Evolutionary conservation across 2,329 filamentous ascomycete genomes (phyloP).

Genomic region (Aspergillus clavatus): DNA sequence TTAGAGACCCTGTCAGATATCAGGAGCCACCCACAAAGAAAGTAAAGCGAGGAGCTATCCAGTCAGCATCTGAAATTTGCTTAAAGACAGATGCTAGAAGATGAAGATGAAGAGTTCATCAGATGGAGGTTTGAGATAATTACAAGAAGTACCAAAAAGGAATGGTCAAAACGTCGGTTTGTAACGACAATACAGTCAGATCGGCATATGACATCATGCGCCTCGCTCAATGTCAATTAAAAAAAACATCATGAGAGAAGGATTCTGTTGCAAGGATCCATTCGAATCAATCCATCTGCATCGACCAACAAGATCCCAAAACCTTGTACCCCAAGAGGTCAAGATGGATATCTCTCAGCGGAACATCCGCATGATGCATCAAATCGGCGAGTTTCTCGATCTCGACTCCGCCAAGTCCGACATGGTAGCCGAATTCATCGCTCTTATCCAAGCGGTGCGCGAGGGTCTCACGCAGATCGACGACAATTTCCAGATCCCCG

Average conservation of each 20-base stretch:
- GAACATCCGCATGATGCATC: slow-evolving; percentile 25
- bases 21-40: too few relatives aligned
- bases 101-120: too few relatives aligned
- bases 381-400: slow-evolving; percentile 26
- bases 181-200: background rate
- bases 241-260: background rate
- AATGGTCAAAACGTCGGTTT: background rate
- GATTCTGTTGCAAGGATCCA: background rate
- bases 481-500: slow-evolving; percentile 21
- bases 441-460: slow-evolving; percentile 25
- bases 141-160: background rate
- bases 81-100: too few relatives aligned
- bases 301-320: background rate
- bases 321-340: background rate
- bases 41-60: too few relatives aligned
- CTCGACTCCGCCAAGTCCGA: slow-evolving; percentile 23
- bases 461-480: slow-evolving; percentile 25
- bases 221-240: background rate
- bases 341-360: slow-evolving; percentile 16
- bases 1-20: too few relatives aligned
- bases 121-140: background rate
- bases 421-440: slow-evolving; percentile 22
- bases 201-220: background rate
- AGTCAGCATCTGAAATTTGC: too few relatives aligned
- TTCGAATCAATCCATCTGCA: background rate